Evolutionary conservation across 768 basidiomycete genomes (phyloP), one percentile per base, ranked within the genome.

Genomic region (Russula griseocarnosa): DNA sequence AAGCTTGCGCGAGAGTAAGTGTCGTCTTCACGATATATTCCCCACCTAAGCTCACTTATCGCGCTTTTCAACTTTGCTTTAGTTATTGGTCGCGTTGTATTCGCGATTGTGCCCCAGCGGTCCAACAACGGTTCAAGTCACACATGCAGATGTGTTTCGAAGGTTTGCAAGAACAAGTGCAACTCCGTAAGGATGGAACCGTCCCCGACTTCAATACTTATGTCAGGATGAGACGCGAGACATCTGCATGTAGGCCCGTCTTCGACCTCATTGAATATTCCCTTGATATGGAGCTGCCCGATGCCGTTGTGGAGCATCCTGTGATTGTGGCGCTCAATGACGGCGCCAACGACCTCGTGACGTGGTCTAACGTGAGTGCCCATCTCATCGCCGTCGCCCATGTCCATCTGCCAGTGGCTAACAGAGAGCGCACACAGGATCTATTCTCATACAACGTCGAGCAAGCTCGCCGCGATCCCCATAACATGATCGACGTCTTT

Each of bases 371-470:
- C 70, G 90, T 90, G 78, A 75, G 86, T 69, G 56, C 50, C 54
- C 26, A 46, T 28, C 28, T n/a, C n/a, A 18, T 56, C 46, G 60
- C 61, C 53, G 59, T 67, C 70, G 40, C 61, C 69, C 5, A 28
- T 30, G 58, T 70, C 44, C 44, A 40, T 40, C 38, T 40, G 38
- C 38, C 16, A 40, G 8, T 55, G 14, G 46, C 44, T 60, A 30
- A 58, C 61, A 66, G 47, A 67, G 42, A n/a, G 62, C 5, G 68
- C 60, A 67, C 60, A 18, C 6, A 70, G 90, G 90, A 92, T 74
- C 83, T 92, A 70, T 92, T 90, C 75, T 92, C 90, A 24, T 92
- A 86, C 78, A 90, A 91, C 74, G 85, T 87, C 67, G 90, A 93
- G 72, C 90, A 91, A 71, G 83, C 87, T 24, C 83, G 84, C 74